These are phyloP conservation scores for Solanum hybrid DNA, from an alignment of 305 asterid genomes.

Conservation along the genomic window DNA sequence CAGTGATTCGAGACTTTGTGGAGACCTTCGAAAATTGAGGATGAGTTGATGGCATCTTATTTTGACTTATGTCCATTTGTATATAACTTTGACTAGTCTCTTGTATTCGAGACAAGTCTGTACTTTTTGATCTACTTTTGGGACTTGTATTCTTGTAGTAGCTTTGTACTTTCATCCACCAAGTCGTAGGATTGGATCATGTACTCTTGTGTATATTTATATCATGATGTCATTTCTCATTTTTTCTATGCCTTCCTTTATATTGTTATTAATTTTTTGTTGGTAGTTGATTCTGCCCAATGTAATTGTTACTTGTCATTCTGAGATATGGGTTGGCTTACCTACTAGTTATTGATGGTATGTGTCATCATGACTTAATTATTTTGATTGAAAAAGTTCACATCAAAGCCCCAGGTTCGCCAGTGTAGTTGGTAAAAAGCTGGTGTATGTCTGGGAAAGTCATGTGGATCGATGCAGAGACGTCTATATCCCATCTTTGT, in stretches of 20 bases:
- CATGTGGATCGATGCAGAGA: not conserved
- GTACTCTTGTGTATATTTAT: not conserved
- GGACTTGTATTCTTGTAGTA: not conserved
- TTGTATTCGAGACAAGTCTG: not conserved
- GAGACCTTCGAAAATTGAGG: not conserved
- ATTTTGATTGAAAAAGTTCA: not conserved
- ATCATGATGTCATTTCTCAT: not conserved
- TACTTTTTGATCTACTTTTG: not conserved
- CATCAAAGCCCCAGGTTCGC: not conserved
- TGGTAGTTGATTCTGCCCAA: not conserved
- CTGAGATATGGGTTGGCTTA: not conserved
- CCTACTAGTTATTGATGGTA: not conserved
- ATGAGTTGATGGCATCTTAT: not conserved
- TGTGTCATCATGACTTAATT: not conserved
- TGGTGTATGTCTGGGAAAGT: not conserved
- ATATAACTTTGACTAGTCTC: not conserved
- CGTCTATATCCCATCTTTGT: not conserved
- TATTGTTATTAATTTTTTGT: not conserved
- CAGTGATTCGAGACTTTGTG: not conserved
- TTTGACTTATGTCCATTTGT: not conserved
- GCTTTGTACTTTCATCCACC: not conserved
- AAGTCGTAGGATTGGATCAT: not conserved
- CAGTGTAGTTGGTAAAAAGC: too few relatives aligned
- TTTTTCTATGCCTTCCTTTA: too few relatives aligned
- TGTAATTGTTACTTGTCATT: not conserved